These are phyloP conservation scores for Planoprotostelium fungivorum DNA, from an alignment of 78 protist species.

Conservation along the genomic window DNA sequence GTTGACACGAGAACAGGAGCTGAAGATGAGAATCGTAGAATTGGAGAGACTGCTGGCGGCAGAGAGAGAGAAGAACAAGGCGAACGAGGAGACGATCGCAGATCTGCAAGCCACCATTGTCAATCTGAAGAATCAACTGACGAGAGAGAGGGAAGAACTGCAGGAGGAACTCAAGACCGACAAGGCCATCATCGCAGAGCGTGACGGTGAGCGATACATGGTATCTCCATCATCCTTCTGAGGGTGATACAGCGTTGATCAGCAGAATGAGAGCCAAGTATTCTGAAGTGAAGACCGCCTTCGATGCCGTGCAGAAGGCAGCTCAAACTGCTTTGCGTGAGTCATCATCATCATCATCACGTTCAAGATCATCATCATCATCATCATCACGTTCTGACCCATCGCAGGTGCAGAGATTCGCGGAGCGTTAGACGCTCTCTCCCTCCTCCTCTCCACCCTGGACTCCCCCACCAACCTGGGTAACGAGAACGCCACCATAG, in stretches of 20 bases:
- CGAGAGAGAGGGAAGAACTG: background rate
- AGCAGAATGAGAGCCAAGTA: background rate
- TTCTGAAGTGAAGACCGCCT: background rate
- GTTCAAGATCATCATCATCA: too few species aligned
- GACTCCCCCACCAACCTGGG: constrained; percentile 60
- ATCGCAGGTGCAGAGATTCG: constrained; percentile 27
- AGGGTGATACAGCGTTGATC: background rate
- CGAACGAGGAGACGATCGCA: background rate
- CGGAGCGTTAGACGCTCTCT: background rate
- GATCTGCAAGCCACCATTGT: background rate
- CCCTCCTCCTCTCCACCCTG: constrained; percentile 8
- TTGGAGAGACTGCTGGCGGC: constrained; percentile 35
- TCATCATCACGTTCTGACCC: background rate
- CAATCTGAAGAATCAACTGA: background rate
- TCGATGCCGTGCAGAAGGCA: background rate
- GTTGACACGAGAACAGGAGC: background rate
- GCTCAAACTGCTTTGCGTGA: background rate
- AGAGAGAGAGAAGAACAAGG: constrained; percentile 46
- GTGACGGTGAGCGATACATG: background rate
- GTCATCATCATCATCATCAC: background rate
- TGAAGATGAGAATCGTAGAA: constrained; percentile 29
- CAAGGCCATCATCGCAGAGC: background rate
- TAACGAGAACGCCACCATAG: constrained; percentile 49
- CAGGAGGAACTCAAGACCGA: background rate
- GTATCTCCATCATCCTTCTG: background rate